These are phyloP conservation scores for Fusarium scirpi DNA, from an alignment of 2,329 filamentous ascomycete genomes.

Conservation along the genomic window DNA sequence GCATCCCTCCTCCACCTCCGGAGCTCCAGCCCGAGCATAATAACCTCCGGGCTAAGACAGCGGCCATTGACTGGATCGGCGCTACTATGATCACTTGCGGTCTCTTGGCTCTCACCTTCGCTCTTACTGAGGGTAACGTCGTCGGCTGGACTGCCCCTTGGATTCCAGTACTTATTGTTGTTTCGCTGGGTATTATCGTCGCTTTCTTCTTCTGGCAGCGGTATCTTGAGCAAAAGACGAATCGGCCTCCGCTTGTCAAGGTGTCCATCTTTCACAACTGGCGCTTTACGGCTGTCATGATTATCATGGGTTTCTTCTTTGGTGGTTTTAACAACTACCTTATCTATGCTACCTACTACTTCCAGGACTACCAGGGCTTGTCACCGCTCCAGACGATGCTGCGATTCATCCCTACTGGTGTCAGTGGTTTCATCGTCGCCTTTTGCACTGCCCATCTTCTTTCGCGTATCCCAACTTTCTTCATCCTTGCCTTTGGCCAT, in stretches of 20 bases:
- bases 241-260: constrained; percentile 71
- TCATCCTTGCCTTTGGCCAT: constrained; percentile 70
- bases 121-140: constrained; percentile 76
- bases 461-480: constrained; percentile 67
- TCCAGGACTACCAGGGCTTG: constrained; percentile 73
- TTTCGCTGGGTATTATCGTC: constrained; percentile 67
- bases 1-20: constrained; percentile 67
- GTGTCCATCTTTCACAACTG: constrained; percentile 71
- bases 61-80: constrained; percentile 74
- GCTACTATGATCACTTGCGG: constrained; percentile 71
- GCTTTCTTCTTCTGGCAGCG: constrained; percentile 72
- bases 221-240: constrained; percentile 50
- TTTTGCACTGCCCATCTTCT: constrained; percentile 68
- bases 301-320: constrained; percentile 75
- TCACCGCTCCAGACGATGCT: constrained; percentile 74
- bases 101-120: constrained; percentile 72
- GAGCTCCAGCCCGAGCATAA: constrained; percentile 42
- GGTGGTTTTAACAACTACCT: constrained; percentile 76
- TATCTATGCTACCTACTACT: constrained; percentile 77
- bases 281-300: constrained; percentile 71
- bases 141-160: constrained; percentile 75
- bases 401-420: constrained; percentile 75
- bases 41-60: constrained; percentile 52
- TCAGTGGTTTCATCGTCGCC: constrained; percentile 69
- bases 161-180: constrained; percentile 69